These are phyloP conservation scores for Apiotrichum akiyoshidainum DNA, from an alignment of 1,284 basidiomycete genomes.

Conservation along the genomic window DNA sequence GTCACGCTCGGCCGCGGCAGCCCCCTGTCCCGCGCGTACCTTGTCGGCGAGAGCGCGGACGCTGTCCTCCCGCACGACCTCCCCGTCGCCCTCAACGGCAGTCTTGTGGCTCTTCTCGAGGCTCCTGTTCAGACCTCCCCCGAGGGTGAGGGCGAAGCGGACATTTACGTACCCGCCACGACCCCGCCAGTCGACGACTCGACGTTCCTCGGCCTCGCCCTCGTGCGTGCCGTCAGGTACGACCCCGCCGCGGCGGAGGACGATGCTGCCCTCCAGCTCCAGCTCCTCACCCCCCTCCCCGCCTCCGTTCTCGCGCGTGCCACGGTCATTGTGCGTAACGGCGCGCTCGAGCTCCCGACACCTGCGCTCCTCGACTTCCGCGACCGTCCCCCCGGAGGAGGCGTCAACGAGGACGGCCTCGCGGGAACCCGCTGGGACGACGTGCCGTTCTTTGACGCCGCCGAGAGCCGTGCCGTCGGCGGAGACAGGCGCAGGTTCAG, in stretches of 20 bases:
- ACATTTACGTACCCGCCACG: slow-evolving; percentile 59
- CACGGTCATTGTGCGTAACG: slow-evolving; percentile 66
- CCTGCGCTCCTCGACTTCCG: slow-evolving; percentile 80
- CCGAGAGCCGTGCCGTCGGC: slow-evolving; percentile 57
- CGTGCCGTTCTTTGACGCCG: slow-evolving; percentile 80
- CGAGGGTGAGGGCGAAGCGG: slow-evolving; percentile 2
- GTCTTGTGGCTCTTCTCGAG: slow-evolving; percentile 69
- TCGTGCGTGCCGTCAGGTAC: slow-evolving; percentile 61
- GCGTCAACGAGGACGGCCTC: slow-evolving; percentile 42
- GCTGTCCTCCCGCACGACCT: slow-evolving; percentile 69
- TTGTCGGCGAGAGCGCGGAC: slow-evolving; percentile 68
- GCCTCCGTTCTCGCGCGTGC: slow-evolving; percentile 50
- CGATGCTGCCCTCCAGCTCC: slow-evolving; percentile 39
- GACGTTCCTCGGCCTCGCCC: slow-evolving; percentile 64
- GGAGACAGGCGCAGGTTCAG: slow-evolving; percentile 69
- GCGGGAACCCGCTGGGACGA: slow-evolving; percentile 58
- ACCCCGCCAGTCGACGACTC: slow-evolving; percentile 60
- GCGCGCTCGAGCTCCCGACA: slow-evolving; percentile 80
- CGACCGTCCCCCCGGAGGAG: slow-evolving; percentile 23
- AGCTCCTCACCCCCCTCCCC: slow-evolving; percentile 72
- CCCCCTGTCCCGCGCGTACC: slow-evolving; percentile 61
- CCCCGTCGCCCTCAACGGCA: slow-evolving; percentile 69
- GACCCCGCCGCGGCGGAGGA: background rate
- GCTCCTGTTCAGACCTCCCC: slow-evolving; percentile 20
- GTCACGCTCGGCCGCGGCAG: slow-evolving; percentile 55